phyloP scores from a whole-genome alignment of 2,329 filamentous ascomycete species.

The Colletotrichum sp. region DNA sequence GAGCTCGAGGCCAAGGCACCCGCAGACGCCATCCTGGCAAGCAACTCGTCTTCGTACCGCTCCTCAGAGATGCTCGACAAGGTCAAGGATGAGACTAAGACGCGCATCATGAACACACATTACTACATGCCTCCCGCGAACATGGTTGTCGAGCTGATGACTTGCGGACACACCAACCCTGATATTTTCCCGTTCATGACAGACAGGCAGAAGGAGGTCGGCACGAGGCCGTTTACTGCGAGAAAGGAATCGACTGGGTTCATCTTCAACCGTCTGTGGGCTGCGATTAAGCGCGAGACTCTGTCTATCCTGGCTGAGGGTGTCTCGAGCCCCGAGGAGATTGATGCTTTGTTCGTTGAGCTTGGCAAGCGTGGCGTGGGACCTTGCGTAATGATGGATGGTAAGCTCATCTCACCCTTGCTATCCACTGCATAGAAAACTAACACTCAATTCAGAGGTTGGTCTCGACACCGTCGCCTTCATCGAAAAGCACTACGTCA shows the following conservation, averaged over 20 bases:
- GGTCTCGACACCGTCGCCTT: conserved; percentile 58
- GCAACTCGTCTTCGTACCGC: conserved; percentile 59
- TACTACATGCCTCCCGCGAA: conserved; percentile 55
- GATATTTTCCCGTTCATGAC: conserved; percentile 51
- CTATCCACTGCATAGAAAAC: too few species aligned
- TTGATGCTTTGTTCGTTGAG: conserved; percentile 52
- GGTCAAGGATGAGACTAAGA: conserved; percentile 39
- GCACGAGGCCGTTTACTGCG: conserved; percentile 45
- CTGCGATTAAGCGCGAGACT: conserved; percentile 58
- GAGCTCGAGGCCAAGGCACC: conserved; percentile 48
- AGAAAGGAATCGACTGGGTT: conserved; percentile 56
- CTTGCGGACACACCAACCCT: conserved; percentile 45
- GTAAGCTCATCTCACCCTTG: neutral
- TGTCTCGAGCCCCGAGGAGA: conserved; percentile 51
- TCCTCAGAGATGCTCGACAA: conserved; percentile 52
- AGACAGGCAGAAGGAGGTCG: conserved; percentile 42
- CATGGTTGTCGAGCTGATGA: conserved; percentile 60
- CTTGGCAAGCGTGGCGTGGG: conserved; percentile 1
- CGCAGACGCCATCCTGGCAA: conserved; percentile 51
- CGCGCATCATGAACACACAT: conserved; percentile 53
- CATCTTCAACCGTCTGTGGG: conserved; percentile 63
- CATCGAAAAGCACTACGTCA: conserved; percentile 58
- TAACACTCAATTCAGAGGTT: conserved; percentile 38
- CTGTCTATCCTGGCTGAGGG: conserved; percentile 55
- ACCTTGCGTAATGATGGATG: conserved; percentile 30